Evolutionary conservation across 2,329 filamentous ascomycete genomes (phyloP), one percentile per base, ranked within the genome.

Genomic region (Dactylellina haptotyla): DNA sequence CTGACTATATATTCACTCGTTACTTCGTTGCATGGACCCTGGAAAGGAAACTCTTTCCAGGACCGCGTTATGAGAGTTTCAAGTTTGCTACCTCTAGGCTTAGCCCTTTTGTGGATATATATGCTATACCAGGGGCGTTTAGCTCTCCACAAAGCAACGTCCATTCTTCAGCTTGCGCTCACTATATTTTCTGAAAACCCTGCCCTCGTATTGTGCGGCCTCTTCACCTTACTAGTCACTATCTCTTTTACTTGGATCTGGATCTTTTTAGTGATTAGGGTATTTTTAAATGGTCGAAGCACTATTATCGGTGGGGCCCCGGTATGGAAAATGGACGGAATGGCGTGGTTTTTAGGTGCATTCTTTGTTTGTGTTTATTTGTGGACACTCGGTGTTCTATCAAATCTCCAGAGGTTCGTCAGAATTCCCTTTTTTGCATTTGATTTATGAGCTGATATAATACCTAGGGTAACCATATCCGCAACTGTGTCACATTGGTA

Each of bases 401-500:
- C 92, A 66, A 93, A 92, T 16, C 87, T 98, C 20, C 94, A 99
- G 80, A 89, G 77, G 77, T 78, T 25, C 43, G 74, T 48, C 37
- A 41, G 18, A 46, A 54, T 18, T 20, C 14, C 18, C 23, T 23
- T 45, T 14, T 12, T 6, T 41, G 28, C n/a, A 28, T 32, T 3
- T 34, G 23, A 14, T 18, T 48, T 25, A 16, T 14, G 14, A n/a
- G 26, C 58, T 59, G 41, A 64, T 23, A 25, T n/a, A 6, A 32
- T 20, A 18, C 8, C 26, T 48, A 78, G 95, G 69, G 89, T 92
- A 20, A 95, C 93, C 14, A 97, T 94, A 12, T 94, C 93, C 23
- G 95, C 95, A 9, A 97, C 94, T 0, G 94, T 98, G 23, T 96
- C 92, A 41, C 95, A 99, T 81, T 99, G 95, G 95, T 99, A 99